These are phyloP conservation scores for Calendula officinalis DNA, from an alignment of 129 eudicot species.

Conservation along the genomic window DNA sequence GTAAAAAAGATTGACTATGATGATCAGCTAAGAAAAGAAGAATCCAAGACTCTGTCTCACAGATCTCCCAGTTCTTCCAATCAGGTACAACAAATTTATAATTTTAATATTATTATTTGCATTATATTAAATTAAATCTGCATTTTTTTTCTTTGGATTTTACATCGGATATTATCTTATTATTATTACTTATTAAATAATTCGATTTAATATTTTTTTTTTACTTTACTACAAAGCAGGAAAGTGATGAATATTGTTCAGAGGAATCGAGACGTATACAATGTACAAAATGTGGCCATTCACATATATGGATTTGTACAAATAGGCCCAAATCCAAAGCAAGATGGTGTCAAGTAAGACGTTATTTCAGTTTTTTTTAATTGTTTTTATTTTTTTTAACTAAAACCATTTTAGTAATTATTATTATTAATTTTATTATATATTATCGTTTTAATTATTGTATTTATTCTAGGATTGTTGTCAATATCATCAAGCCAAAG, in stretches of 20 bases:
- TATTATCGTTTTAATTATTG: not conserved
- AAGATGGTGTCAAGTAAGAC: slow-evolving; percentile 99
- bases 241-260: slow-evolving; percentile 47
- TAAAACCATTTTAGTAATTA: too few species aligned
- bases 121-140: too few species aligned
- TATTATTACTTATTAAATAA: too few species aligned
- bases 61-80: slow-evolving; percentile 63
- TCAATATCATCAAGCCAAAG: slow-evolving; percentile 96
- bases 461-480: slow-evolving; percentile 73
- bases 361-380: too few species aligned
- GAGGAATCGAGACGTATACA: slow-evolving; percentile 97
- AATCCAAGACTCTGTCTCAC: slow-evolving; percentile 51
- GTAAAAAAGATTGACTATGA: slow-evolving; percentile 84
- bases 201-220: too few species aligned
- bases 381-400: too few species aligned
- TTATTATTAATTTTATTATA: not conserved
- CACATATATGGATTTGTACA: slow-evolving; percentile 95
- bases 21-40: slow-evolving; percentile 80
- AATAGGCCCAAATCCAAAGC: slow-evolving; percentile 87
- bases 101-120: too few species aligned
- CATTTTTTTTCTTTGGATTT: too few species aligned
- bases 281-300: slow-evolving; percentile 91
- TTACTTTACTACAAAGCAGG: slow-evolving; percentile 30
- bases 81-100: slow-evolving; percentile 48
- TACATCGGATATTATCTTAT: too few species aligned